Evolutionary conservation across 129 eudicot genomes (phyloP).

Genomic region (Flaveria bidentis): DNA sequence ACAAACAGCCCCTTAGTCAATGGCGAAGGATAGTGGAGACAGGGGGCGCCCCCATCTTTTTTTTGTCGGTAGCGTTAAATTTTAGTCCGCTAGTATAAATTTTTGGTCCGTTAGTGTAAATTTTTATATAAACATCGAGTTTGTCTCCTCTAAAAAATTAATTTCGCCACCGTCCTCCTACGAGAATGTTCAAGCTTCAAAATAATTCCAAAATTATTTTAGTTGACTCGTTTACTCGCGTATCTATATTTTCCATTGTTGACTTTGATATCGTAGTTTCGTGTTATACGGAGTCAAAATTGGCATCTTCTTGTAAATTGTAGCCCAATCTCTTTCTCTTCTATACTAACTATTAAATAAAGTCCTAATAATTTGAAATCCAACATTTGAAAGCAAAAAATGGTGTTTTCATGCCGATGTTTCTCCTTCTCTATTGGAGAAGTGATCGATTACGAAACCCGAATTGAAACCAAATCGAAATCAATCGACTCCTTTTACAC

Average conservation of each 20-base stretch:
- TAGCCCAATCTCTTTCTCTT: no score
- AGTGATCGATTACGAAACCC: constrained; percentile 15
- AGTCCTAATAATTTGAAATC: background rate
- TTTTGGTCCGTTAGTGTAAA: no score
- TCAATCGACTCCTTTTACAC: constrained; percentile 8
- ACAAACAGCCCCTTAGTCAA: no score
- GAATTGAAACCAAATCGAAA: constrained; percentile 21
- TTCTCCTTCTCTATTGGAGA: constrained; percentile 22
- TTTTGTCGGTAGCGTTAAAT: no score
- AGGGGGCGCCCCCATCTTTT: no score
- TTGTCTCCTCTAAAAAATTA: no score
- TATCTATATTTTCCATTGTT: background rate
- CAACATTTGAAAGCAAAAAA: background rate
- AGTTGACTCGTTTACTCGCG: background rate
- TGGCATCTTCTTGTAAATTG: background rate
- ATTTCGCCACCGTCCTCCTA: no score
- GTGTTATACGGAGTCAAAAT: background rate
- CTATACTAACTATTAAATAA: background rate
- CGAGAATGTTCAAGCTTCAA: no score
- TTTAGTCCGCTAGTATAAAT: no score
- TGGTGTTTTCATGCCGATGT: constrained; percentile 33
- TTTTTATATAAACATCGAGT: no score
- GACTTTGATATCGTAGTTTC: background rate
- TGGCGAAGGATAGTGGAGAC: no score
- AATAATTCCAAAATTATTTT: background rate